Evolutionary conservation across 83 land plant species (phyloP), one percentile per base, ranked within the genome.

Genomic region (Picea mariana): DNA sequence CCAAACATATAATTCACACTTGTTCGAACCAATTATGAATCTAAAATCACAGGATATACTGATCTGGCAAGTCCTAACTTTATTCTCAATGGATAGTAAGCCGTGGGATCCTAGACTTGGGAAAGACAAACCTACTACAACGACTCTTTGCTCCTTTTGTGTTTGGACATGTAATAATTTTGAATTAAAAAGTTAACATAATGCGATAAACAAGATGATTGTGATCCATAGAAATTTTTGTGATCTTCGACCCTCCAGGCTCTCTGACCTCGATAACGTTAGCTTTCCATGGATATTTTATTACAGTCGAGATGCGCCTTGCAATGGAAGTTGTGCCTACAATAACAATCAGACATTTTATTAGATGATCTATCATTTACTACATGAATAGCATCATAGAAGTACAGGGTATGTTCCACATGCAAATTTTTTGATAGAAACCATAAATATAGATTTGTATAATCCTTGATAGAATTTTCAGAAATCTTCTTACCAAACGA

Each of bases 401-500:
- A 47, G 9, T 47, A 47, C 9, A 47, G 49, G 49, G 49, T 7
- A 47, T 47, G 49, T 47, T 47, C 4, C 23, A 49, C 76, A 40
- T 8, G 7, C 4, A 42, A 72, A 44, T 26, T 16, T 15, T 71
- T 15, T 15, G 17, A 27, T 15, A 26, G 73, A 27, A 34, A 38
- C 17, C 16, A 27, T 16, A 9, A 13, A 34, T 8, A 47, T 47
- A 47, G 49, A 68, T 18, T 68, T 15, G 34, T 18, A 68, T 68
- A 40, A 68, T 16, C 34, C 42, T 68, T 16, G 1, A 34, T 13
- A 34, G 18, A 3, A 47, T 68, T 68, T 68, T 31, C 40, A 77
- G 27, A 79, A 79, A 34, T 27, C 31, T 44, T 62, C 81, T 81
- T 87, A 97, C 99, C 99, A 95, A 77, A 11, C 84, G 88, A 6